Evolutionary conservation across 345 rosid genomes (phyloP).

Genomic region (Rhodomyrtus tomentosa): DNA sequence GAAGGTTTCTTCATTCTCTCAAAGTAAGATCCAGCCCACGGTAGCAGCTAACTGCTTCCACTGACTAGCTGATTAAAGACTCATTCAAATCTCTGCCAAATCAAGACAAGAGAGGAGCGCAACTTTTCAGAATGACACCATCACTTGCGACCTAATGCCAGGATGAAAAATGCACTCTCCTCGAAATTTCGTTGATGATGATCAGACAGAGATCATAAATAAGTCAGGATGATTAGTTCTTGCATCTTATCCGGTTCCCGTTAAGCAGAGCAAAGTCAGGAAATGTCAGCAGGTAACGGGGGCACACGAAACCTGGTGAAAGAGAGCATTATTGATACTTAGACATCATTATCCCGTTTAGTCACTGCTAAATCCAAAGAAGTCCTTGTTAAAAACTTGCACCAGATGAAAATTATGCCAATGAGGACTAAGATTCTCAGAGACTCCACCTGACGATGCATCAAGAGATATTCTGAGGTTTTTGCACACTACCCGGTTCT

Average conservation of each 20-base stretch:
- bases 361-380: background rate
- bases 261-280: background rate
- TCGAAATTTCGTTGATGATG: background rate
- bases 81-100: slow-evolving; percentile 18
- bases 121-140: background rate
- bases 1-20: slow-evolving; percentile 3
- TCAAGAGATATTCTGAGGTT: background rate
- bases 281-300: background rate
- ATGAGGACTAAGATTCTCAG: background rate
- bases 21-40: slow-evolving; percentile 19
- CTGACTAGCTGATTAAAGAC: slow-evolving; percentile 2
- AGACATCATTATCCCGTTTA: background rate
- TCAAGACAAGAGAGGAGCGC: slow-evolving; percentile 10
- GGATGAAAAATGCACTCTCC: background rate
- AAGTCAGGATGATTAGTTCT: background rate
- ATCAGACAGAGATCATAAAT: background rate
- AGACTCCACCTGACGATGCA: background rate
- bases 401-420: background rate
- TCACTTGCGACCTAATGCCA: background rate
- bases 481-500: background rate
- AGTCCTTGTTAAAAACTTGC: background rate
- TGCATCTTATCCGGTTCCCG: background rate
- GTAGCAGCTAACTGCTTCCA: slow-evolving; percentile 35
- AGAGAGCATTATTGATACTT: background rate
- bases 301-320: background rate